Evolutionary conservation across 257 asterid species (phyloP).

Genomic region (Capsicum rhomboideum): DNA sequence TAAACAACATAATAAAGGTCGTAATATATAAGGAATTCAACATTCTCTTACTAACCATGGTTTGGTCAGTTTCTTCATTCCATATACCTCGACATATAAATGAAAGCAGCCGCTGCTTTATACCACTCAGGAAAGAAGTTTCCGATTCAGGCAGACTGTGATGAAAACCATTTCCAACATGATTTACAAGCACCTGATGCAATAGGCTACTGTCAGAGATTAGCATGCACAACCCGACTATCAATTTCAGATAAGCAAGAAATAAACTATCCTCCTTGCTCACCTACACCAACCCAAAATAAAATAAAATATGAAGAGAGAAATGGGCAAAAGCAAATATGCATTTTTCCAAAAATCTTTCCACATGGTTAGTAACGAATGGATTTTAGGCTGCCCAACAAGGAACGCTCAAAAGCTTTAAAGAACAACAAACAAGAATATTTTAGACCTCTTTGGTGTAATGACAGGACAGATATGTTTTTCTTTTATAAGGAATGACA

Average conservation of each 20-base stretch:
- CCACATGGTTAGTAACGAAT: neutral
- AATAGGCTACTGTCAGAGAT: constrained; percentile 36
- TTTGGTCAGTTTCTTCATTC: constrained; percentile 83
- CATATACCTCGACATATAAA: constrained; percentile 85
- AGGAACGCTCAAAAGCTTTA: neutral
- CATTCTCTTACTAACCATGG: constrained; percentile 42
- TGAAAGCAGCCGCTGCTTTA: constrained; percentile 92
- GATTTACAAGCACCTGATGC: constrained; percentile 22
- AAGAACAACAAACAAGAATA: neutral
- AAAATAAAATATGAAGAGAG: neutral
- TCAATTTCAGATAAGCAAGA: neutral
- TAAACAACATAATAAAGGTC: neutral
- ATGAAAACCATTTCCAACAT: constrained; percentile 39
- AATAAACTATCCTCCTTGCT: neutral
- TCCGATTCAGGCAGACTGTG: constrained; percentile 28
- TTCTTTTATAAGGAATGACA: neutral
- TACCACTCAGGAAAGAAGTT: constrained; percentile 63
- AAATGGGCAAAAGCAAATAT: neutral
- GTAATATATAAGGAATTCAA: neutral
- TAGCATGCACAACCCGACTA: constrained; percentile 4
- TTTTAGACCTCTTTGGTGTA: neutral
- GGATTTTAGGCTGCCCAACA: neutral
- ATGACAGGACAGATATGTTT: neutral
- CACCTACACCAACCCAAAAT: neutral
- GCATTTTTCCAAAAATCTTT: neutral